Conservation (phyloP, 73 alveolate genomes). For the Paramecium tetraurelia region DNA sequence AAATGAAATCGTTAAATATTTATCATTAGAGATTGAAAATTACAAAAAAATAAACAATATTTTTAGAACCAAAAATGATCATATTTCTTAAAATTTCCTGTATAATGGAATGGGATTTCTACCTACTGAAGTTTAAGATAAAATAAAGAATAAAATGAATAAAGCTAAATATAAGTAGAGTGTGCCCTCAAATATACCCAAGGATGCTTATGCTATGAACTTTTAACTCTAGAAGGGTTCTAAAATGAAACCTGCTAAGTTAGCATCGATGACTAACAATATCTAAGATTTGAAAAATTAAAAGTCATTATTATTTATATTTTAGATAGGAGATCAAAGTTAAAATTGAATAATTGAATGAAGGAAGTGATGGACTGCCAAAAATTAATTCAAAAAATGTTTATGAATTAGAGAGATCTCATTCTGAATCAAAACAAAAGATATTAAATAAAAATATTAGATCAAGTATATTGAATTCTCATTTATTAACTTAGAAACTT, state of each 20-base stretch:
- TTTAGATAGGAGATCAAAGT: neutral
- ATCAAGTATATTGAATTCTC: neutral
- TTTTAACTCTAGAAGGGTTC: neutral
- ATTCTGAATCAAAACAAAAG: neutral
- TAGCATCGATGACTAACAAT: neutral
- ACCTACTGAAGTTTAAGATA: conserved; percentile 44
- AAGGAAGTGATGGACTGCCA: neutral
- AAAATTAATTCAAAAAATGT: neutral
- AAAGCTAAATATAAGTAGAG: neutral
- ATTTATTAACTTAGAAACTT: neutral
- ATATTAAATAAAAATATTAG: neutral
- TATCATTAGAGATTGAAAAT: conserved; percentile 23
- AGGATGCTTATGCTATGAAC: conserved; percentile 29
- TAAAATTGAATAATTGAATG: neutral
- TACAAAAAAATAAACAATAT: conserved; percentile 15
- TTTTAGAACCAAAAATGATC: neutral
- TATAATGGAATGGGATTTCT: conserved; percentile 40
- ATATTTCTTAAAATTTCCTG: neutral
- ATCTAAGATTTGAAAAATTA: neutral
- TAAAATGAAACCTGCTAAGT: conserved; percentile 15
- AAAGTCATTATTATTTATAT: neutral
- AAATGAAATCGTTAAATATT: conserved; percentile 22
- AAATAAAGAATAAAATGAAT: neutral
- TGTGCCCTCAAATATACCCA: neutral
- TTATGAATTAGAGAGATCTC: neutral